Conservation (phyloP, 2,329 filamentous ascomycete genomes). For the Tolypocladium ophioglossoides region DNA sequence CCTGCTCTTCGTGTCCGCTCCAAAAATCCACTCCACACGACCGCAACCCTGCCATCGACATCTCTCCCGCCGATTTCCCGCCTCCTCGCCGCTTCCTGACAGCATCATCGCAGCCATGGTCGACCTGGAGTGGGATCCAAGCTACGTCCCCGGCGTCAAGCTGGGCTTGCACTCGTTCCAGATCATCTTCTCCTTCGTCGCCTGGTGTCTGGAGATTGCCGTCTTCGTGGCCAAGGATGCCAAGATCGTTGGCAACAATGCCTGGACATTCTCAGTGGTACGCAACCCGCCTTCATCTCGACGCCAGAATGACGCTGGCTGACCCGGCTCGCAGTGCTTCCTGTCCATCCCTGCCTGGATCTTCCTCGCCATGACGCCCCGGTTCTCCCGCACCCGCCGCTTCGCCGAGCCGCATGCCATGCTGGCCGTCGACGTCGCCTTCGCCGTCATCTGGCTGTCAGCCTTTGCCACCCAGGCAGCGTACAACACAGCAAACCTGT, state of each 20-base stretch:
- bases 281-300: constrained; percentile 12
- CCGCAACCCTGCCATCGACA: too few relatives aligned
- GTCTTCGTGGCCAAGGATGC: constrained; percentile 41
- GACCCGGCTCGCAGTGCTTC: constrained; percentile 41
- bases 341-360: constrained; percentile 53
- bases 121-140: constrained; percentile 41
- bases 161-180: constrained; percentile 46
- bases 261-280: constrained; percentile 56
- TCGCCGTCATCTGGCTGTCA: constrained; percentile 53
- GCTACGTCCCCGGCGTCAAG: constrained; percentile 45
- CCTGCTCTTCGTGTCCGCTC: not conserved
- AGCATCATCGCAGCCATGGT: constrained; percentile 22
- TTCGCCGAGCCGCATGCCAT: constrained; percentile 54
- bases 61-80: not conserved
- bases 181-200: constrained; percentile 41
- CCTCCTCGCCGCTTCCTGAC: not conserved
- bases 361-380: constrained; percentile 53
- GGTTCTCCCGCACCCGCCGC: constrained; percentile 50
- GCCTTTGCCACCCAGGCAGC: constrained; percentile 56
- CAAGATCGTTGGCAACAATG: constrained; percentile 44
- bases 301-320: not conserved
- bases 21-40: not conserved
- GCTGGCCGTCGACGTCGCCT: constrained; percentile 46
- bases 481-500: constrained; percentile 47
- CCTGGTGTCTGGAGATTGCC: constrained; percentile 49